Evolutionary conservation across 2,329 filamentous ascomycete genomes (phyloP), one percentile per base, ranked within the genome.

Genomic region (Ploettnerulaceae sp.): DNA sequence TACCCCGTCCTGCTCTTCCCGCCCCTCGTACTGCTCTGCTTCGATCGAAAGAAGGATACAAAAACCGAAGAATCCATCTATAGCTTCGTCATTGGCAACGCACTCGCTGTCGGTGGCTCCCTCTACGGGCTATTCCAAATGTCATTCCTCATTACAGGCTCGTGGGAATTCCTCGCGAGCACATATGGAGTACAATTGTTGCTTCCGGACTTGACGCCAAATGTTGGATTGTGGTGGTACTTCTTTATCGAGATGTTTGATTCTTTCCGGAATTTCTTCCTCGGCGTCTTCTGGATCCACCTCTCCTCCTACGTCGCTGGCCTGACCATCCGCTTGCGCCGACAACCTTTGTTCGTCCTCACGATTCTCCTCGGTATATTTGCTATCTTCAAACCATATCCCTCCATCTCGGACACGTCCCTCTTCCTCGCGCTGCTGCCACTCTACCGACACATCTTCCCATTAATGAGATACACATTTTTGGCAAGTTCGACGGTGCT

Each of bases 191-290:
- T 95, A 36, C 90, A 95, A 59, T 76, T 98, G 28, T 81, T 93
- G 1, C 77, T 98, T 2, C 88, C 89, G 7, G 93, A 98, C 63
- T 75, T 98, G 31, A 94, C 91, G 0, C 93, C 93, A 9, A 98
- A 97, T 56, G 86, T 94, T 22, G 93, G 93, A 1, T 74, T 98
- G 1, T 98, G 93, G 93, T 98, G 93, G 93, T 98, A 98, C 69
- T 98, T 98, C 70, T 97, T 98, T 64, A 95, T 94, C 57, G 91
- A 98, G 65, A 98, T 98, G 82, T 98, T 98, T 65, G 93, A 98
- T 69, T 91, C 90, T 1, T 98, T 98, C 75, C 80, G 93, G 29
- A 84, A 86, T 58, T 98, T 98, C 74, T 98, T 97, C 74, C 78
- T 98, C 3, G 93, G 87, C 45, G 90, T 98, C 38, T 98, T 98